phyloP scores from a whole-genome alignment of 2,329 filamentous ascomycete species.

The Ophiostoma quercus region DNA sequence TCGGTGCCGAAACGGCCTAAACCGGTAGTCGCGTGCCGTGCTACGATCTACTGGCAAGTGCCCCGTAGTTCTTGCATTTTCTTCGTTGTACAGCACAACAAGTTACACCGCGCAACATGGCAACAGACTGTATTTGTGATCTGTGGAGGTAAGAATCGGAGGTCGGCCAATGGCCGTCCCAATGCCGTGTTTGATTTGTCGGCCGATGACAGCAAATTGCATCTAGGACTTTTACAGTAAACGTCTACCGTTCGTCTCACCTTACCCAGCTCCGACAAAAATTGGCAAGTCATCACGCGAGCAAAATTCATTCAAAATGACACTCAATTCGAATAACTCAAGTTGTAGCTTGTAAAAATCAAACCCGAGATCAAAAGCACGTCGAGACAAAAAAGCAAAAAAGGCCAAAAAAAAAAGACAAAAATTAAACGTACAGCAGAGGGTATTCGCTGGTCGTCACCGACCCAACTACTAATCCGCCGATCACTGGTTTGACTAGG shows the following conservation, averaged over 20 bases:
- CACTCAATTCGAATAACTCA: too few relatives aligned
- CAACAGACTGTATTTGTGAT: too few relatives aligned
- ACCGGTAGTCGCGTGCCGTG: neutral
- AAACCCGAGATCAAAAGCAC: too few relatives aligned
- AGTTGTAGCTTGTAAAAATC: too few relatives aligned
- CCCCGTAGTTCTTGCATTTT: neutral
- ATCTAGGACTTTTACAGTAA: slow-evolving; percentile 1
- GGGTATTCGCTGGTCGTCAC: too few relatives aligned
- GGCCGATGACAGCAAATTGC: neutral
- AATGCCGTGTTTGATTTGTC: neutral
- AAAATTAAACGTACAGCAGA: too few relatives aligned
- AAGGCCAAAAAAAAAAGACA: too few relatives aligned
- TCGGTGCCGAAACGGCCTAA: slow-evolving; percentile 2
- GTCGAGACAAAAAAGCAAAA: too few relatives aligned
- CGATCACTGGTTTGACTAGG: too few relatives aligned
- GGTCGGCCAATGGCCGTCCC: neutral
- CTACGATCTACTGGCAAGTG: neutral
- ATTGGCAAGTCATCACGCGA: neutral
- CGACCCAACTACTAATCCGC: too few relatives aligned
- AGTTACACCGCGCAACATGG: neutral
- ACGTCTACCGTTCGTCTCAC: neutral
- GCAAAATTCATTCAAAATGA: neutral
- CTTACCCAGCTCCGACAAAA: neutral
- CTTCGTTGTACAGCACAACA: neutral
- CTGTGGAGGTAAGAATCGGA: too few relatives aligned